Conservation (phyloP, 176 grass and related monocot species). For the Ananas comosus region DNA sequence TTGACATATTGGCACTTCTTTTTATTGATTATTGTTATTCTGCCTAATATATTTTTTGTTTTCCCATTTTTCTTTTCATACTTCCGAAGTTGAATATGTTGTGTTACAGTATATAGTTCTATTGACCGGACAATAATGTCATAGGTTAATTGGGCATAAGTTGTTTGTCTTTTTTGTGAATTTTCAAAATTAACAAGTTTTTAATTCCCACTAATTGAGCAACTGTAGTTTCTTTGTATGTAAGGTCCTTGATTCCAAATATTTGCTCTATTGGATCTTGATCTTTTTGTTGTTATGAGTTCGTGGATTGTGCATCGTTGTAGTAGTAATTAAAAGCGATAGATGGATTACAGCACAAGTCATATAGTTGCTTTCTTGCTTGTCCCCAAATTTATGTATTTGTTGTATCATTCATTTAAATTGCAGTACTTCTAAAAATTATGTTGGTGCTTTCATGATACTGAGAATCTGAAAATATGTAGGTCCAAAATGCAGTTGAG, state of each 20-base stretch:
- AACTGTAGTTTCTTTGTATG: not conserved
- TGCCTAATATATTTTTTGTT: not conserved
- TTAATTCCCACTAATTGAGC: not conserved
- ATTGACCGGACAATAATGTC: too few relatives aligned
- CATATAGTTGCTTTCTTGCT: not conserved
- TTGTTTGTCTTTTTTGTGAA: not conserved
- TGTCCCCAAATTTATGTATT: not conserved
- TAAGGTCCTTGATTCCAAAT: not conserved
- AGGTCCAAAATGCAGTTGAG: constrained; percentile 95
- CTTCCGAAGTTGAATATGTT: too few relatives aligned
- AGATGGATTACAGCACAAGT: not conserved
- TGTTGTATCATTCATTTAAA: not conserved
- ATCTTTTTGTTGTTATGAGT: not conserved
- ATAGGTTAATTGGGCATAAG: too few relatives aligned
- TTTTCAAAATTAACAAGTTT: not conserved
- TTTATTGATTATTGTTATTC: not conserved
- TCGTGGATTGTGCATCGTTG: not conserved
- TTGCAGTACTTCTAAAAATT: not conserved
- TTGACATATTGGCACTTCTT: not conserved
- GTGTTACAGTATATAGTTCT: too few relatives aligned
- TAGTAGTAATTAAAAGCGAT: not conserved
- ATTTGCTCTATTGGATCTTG: not conserved
- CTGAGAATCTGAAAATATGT: constrained; percentile 25
- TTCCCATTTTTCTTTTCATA: too few relatives aligned
- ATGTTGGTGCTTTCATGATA: not conserved